Evolutionary conservation across 345 rosid genomes (phyloP), one percentile per base, ranked within the genome.

Genomic region (Euphorbia peplus): DNA sequence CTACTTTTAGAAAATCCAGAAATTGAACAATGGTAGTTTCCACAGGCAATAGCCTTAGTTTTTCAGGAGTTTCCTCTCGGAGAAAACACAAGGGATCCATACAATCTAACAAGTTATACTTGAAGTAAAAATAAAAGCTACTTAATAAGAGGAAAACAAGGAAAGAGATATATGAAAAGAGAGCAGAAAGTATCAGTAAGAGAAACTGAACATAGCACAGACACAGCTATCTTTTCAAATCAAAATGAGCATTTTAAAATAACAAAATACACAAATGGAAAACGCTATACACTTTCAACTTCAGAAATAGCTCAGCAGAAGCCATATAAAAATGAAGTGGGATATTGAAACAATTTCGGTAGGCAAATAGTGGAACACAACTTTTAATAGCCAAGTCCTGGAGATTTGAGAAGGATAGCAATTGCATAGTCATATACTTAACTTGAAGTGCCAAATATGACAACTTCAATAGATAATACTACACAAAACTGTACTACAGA

Each of bases 371-470:
- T 11, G 15, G n/a, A 16, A 21, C 37, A 47, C 32, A 58, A 16
- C 19, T 68, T 63, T 28, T 3, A 4, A 1, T 18, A 68, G 15
- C 16, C 64, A 73, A 67, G 13, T 67, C 47, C 63, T 52, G 37
- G n/a, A 21, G 42, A 44, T 54, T 44, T 16, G 7, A 55, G 13
- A 21, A 19, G 2, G 39, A 61, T 70, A 42, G 48, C 10, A 26
- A 56, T 22, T 41, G 19, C 21, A 54, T 55, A 55, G 28, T 25
- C 29, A 24, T 6, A 42, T 48, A 52, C 37, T 41, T 41, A 16
- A 48, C n/a, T 21, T n/a, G 29, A 46, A 50, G n/a, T 25, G 16
- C 19, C n/a, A n/a, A 70, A 41, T 5, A n/a, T 26, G 11, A 56
- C 11, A 52, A 37, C 21, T 39, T 37, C 30, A 32, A 10, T 47